A percentile compares a stretch with the other conserved stretches of the same genome.
phyloP scores from a whole-genome alignment of 1,139 yeast genomes.

The Yamadazyma sp. region DNA sequence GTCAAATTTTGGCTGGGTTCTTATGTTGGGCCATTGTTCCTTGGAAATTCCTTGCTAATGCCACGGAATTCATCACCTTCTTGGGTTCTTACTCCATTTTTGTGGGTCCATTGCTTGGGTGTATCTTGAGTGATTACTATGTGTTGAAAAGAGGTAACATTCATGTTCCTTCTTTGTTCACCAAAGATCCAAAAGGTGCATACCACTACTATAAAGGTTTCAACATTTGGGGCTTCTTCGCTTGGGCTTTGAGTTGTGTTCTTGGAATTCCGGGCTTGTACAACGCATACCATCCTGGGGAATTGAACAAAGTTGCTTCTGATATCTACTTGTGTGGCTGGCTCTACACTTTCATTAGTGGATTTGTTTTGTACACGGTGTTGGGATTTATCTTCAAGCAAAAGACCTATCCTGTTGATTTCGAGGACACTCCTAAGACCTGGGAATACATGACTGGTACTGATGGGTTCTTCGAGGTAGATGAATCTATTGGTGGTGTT shows the following conservation, averaged over 20 bases:
- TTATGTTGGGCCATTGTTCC: constrained; percentile 18
- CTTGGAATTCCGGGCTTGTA: constrained; percentile 18
- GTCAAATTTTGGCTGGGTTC: constrained; percentile 16
- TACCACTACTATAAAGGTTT: constrained; percentile 16
- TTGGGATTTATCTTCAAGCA: constrained; percentile 15
- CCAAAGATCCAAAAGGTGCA: constrained; percentile 12
- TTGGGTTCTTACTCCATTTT: constrained; percentile 18
- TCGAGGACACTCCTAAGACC: constrained; percentile 16
- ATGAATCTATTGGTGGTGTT: constrained; percentile 16
- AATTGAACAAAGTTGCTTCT: constrained; percentile 11
- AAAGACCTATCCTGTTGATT: constrained; percentile 14
- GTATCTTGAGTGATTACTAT: constrained; percentile 16
- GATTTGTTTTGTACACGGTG: constrained; percentile 13
- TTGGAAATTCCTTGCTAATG: constrained; percentile 18
- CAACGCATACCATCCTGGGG: constrained; percentile 15
- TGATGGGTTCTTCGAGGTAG: constrained; percentile 19
- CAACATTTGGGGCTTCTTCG: constrained; percentile 17
- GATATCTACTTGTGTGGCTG: constrained; percentile 17
- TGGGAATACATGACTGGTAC: constrained; percentile 19
- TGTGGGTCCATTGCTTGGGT: constrained; percentile 17
- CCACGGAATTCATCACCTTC: constrained; percentile 13
- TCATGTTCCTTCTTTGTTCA: constrained; percentile 17
- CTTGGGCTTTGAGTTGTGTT: constrained; percentile 15
- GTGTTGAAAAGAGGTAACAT: constrained; percentile 15
- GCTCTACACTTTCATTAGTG: constrained; percentile 17